phyloP scores from a whole-genome alignment of 1,139 yeast genomes.

The Pichia sp. region DNA sequence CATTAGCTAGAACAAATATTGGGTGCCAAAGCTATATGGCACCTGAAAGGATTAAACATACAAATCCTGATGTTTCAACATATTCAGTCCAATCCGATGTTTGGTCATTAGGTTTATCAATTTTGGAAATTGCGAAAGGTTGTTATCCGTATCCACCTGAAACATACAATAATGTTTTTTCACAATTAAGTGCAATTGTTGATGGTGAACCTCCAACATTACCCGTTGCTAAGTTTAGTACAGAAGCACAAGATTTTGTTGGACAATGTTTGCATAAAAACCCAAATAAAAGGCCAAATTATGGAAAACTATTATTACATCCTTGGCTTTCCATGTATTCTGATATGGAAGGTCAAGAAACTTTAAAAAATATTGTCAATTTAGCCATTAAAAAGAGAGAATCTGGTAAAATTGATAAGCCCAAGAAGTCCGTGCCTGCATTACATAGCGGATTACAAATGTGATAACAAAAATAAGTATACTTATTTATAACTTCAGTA shows the following conservation, averaged over 20 bases:
- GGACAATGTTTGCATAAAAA: slow-evolving; percentile 71
- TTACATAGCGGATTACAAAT: slow-evolving; percentile 11
- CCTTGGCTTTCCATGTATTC: slow-evolving; percentile 65
- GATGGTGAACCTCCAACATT: slow-evolving; percentile 91
- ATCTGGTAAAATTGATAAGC: slow-evolving; percentile 1
- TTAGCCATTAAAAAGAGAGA: slow-evolving; percentile 4
- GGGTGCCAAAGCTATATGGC: slow-evolving; percentile 99
- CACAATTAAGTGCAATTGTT: slow-evolving; percentile 91
- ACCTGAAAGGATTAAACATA: slow-evolving; percentile 83
- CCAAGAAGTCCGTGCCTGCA: slow-evolving; percentile 3
- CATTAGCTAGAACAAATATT: slow-evolving; percentile 90
- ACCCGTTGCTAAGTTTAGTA: slow-evolving; percentile 50
- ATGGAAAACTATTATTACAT: slow-evolving; percentile 63
- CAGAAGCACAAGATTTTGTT: slow-evolving; percentile 80
- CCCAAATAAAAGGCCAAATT: slow-evolving; percentile 80
- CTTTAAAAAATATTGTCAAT: slow-evolving; percentile 31
- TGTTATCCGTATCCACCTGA: slow-evolving; percentile 94
- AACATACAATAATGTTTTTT: slow-evolving; percentile 81
- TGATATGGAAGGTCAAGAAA: slow-evolving; percentile 32
- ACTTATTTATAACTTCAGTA: background rate
- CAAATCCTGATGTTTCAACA: slow-evolving; percentile 59
- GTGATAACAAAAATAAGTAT: background rate
- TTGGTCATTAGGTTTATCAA: slow-evolving; percentile 90
- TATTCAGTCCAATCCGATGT: slow-evolving; percentile 94
- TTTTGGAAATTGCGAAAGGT: slow-evolving; percentile 86